Conservation (phyloP, 768 basidiomycete species). For the Exsudoporus frostii region DNA sequence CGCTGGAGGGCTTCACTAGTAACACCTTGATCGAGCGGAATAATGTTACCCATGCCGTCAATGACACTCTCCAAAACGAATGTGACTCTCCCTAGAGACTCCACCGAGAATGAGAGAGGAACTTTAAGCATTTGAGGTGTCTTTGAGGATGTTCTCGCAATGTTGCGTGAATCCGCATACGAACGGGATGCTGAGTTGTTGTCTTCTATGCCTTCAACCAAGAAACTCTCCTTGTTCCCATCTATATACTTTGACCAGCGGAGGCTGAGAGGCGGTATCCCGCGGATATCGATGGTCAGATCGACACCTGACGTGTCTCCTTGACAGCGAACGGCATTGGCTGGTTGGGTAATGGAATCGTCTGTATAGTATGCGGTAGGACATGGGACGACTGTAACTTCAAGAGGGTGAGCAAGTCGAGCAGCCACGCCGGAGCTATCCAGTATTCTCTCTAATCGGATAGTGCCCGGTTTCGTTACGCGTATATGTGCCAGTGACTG, state of each 20-base stretch:
- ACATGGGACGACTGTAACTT: constrained; percentile 77
- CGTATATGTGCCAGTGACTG: constrained; percentile 74
- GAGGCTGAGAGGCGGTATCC: constrained; percentile 74
- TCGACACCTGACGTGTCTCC: constrained; percentile 59
- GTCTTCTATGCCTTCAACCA: constrained; percentile 83
- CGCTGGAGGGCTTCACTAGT: constrained; percentile 16
- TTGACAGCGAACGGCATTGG: constrained; percentile 58
- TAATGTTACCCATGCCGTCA: constrained; percentile 78
- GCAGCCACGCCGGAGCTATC: constrained; percentile 73
- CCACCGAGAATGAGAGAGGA: constrained; percentile 64
- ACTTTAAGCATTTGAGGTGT: constrained; percentile 59
- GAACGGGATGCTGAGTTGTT: constrained; percentile 38
- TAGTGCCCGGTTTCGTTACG: constrained; percentile 65
- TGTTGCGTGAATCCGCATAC: constrained; percentile 22
- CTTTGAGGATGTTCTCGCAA: constrained; percentile 20
- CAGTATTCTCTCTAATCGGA: constrained; percentile 71
- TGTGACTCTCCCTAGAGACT: constrained; percentile 61
- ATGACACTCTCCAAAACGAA: constrained; percentile 78
- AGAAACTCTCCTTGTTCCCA: constrained; percentile 62
- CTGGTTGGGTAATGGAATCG: constrained; percentile 33
- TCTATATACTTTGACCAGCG: constrained; percentile 72
- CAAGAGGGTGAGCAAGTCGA: constrained; percentile 59
- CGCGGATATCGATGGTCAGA: constrained; percentile 61
- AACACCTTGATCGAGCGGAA: constrained; percentile 44
- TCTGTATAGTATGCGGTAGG: constrained; percentile 66